These are phyloP conservation scores for Gracilaria vermiculophylla DNA, from an alignment of 23 red algal genomes.

Conservation along the genomic window DNA sequence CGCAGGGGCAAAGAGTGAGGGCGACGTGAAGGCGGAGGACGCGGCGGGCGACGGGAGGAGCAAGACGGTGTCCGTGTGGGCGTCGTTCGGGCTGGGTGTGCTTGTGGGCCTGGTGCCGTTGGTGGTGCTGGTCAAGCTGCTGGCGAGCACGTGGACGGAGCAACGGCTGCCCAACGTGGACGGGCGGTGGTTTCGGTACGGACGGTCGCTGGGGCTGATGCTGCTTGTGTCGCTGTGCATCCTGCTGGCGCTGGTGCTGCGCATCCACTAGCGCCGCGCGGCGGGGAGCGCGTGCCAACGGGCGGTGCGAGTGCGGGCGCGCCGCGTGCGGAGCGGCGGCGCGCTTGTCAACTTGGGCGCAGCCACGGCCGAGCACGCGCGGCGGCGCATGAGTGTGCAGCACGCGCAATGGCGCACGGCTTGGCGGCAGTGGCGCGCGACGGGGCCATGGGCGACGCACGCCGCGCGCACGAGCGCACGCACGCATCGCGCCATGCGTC, in stretches of 20 bases:
- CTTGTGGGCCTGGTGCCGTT: background rate
- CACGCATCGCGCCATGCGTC: too few relatives aligned
- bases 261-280: background rate
- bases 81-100: background rate
- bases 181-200: background rate
- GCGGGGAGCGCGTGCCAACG: background rate
- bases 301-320: background rate
- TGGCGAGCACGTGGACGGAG: background rate
- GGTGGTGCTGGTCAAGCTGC: background rate
- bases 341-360: too few relatives aligned
- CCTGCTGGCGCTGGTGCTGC: conserved; percentile 3
- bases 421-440: too few relatives aligned
- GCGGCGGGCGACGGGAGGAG: background rate
- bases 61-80: background rate
- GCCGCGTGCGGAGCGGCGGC: too few relatives aligned
- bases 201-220: background rate
- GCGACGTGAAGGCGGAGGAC: background rate
- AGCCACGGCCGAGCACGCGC: too few relatives aligned
- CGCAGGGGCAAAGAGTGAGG: background rate
- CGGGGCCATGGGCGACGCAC: too few relatives aligned
- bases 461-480: too few relatives aligned
- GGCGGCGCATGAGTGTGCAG: too few relatives aligned
- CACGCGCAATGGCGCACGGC: too few relatives aligned
- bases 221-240: background rate
- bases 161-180: background rate